phyloP scores from a whole-genome alignment of 768 basidiomycete genomes.

The Rhodotorula babjevae region DNA sequence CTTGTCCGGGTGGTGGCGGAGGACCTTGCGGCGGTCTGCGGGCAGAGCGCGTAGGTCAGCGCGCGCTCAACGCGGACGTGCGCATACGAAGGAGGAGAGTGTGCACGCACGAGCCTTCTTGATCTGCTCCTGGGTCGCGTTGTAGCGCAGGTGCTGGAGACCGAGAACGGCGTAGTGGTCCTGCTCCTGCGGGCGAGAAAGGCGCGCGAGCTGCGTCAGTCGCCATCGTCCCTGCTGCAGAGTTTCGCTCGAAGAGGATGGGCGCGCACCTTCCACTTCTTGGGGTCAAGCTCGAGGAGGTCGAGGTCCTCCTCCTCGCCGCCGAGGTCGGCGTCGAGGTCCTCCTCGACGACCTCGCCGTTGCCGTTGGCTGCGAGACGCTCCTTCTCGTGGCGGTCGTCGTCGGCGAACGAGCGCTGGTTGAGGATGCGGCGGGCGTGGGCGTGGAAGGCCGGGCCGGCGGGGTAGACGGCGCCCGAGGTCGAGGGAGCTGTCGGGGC shows the following conservation, averaged over 20 bases:
- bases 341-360: conserved; percentile 54
- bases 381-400: conserved; percentile 64
- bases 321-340: conserved; percentile 86
- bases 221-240: too few relatives aligned
- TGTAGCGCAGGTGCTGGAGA: conserved; percentile 80
- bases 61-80: too few relatives aligned
- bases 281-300: conserved; percentile 74
- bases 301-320: conserved; percentile 76
- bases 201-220: background rate
- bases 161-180: conserved; percentile 97
- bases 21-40: conserved; percentile 94
- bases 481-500: conserved; percentile 46
- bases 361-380: conserved; percentile 52
- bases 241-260: too few relatives aligned
- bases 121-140: conserved; percentile 83
- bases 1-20: conserved; percentile 97
- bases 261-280: conserved; percentile 85
- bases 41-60: background rate
- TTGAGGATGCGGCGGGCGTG: conserved; percentile 72
- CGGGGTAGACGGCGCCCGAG: conserved; percentile 63
- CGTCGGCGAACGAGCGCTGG: conserved; percentile 72
- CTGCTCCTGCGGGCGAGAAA: conserved; percentile 66
- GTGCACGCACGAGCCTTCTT: conserved; percentile 79
- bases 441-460: conserved; percentile 79
- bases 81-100: background rate